phyloP scores from a whole-genome alignment of 192 early-diverging fungal genomes.

The Coemansia aciculifera region DNA sequence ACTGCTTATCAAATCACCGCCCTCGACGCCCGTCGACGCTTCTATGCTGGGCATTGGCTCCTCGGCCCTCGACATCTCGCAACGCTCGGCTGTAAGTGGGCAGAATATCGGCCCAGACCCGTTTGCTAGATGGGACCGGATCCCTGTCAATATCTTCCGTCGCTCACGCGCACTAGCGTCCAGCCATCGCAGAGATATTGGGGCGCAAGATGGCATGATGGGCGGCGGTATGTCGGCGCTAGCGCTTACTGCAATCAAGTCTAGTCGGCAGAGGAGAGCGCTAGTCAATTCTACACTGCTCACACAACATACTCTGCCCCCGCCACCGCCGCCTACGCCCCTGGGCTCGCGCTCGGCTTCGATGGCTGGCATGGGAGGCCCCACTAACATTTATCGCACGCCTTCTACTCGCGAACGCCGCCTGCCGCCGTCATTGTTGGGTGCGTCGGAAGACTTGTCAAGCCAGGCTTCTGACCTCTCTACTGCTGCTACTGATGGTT shows the following conservation, averaged over 20 bases:
- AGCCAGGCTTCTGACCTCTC: conserved; percentile 18
- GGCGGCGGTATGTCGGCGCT: conserved; percentile 34
- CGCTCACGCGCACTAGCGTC: conserved; percentile 51
- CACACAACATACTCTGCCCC: conserved; percentile 41
- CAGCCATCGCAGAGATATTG: conserved; percentile 20
- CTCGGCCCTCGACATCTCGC: neutral
- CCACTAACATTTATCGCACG: neutral
- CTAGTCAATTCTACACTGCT: conserved; percentile 47
- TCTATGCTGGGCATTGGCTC: neutral
- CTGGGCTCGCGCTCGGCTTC: conserved; percentile 3
- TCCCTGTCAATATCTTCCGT: conserved; percentile 55
- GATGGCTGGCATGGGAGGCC: conserved; percentile 1
- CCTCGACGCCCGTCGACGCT: conserved; percentile 34
- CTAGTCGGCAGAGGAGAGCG: conserved; percentile 45
- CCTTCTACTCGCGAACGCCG: neutral
- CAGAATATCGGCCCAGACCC: conserved; percentile 13
- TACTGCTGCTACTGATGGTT: neutral
- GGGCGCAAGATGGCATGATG: conserved; percentile 20
- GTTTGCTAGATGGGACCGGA: conserved; percentile 53
- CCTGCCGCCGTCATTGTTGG: neutral
- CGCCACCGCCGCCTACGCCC: conserved; percentile 16
- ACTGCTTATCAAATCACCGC: conserved; percentile 46
- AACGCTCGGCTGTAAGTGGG: neutral
- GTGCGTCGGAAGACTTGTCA: neutral
- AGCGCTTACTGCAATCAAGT: conserved; percentile 52